Evolutionary conservation across 805 yeast genomes (phyloP).

Genomic region (Danielia reshetovae): DNA sequence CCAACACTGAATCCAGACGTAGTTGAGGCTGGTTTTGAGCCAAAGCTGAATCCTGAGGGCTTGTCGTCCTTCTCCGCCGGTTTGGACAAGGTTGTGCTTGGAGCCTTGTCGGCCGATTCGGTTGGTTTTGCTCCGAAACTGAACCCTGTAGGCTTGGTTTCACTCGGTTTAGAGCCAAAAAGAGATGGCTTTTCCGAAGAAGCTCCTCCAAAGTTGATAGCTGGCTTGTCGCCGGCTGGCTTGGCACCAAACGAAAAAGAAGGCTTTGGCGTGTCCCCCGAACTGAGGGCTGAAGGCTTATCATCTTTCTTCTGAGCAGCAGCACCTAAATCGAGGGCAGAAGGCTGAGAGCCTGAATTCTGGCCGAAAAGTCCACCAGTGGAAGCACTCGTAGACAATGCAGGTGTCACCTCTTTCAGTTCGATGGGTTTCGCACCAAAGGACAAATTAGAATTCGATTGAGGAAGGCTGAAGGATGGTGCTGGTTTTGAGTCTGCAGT

Average conservation of each 20-base stretch:
- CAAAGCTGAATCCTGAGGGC: slow-evolving; percentile 21
- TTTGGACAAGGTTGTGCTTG: too few relatives aligned
- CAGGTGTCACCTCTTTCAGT: too few relatives aligned
- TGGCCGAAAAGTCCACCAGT: too few relatives aligned
- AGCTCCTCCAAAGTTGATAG: slow-evolving; percentile 7
- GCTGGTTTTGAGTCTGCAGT: slow-evolving; percentile 2
- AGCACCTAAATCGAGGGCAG: too few relatives aligned
- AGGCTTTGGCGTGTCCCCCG: slow-evolving; percentile 1
- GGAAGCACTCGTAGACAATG: too few relatives aligned
- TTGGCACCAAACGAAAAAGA: slow-evolving; percentile 20
- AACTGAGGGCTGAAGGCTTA: too few relatives aligned
- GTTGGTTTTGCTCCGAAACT: slow-evolving; percentile 5
- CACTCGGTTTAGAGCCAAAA: slow-evolving; percentile 1
- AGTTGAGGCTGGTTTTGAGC: slow-evolving; percentile 15
- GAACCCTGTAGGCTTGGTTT: slow-evolving; percentile 3
- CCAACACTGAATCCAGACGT: slow-evolving; percentile 7
- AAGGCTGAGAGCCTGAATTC: too few relatives aligned
- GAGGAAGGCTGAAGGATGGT: not conserved
- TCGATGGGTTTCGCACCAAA: slow-evolving; percentile 11
- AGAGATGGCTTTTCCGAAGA: too few relatives aligned
- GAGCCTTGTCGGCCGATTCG: slow-evolving; percentile 10
- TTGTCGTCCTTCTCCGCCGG: slow-evolving; percentile 11
- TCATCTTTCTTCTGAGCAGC: too few relatives aligned
- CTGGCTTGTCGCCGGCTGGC: slow-evolving; percentile 14
- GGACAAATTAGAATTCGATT: slow-evolving; percentile 6